Percentiles rank a stretch among this genome's conserved stretches.
phyloP scores from a whole-genome alignment of 805 yeast species.

The Barnettozyma vustinii region DNA sequence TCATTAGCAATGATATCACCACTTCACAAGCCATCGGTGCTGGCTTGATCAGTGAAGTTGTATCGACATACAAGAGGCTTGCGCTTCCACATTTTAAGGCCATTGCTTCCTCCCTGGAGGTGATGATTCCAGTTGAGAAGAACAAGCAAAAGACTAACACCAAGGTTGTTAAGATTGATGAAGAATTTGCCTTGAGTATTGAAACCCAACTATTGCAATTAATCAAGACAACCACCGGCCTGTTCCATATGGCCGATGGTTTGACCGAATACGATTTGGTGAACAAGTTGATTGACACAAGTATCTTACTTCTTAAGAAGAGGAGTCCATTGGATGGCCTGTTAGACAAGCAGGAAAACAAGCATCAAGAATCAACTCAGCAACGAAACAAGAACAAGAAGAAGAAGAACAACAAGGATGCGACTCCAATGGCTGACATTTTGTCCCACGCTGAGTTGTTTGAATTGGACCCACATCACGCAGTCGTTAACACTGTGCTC shows the following conservation, averaged over 20 bases:
- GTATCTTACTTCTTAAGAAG: slow-evolving; percentile 37
- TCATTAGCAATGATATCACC: slow-evolving; percentile 39
- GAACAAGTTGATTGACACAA: slow-evolving; percentile 52
- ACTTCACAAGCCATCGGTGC: slow-evolving; percentile 43
- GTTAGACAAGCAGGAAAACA: slow-evolving; percentile 28
- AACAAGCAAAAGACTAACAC: slow-evolving; percentile 23
- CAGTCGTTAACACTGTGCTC: slow-evolving; percentile 28
- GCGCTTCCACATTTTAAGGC: slow-evolving; percentile 43
- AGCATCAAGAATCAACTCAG: slow-evolving; percentile 23
- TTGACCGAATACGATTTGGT: slow-evolving; percentile 46
- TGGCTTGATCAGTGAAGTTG: slow-evolving; percentile 30
- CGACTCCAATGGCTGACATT: slow-evolving; percentile 59
- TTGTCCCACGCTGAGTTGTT: slow-evolving; percentile 62
- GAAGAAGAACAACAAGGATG: slow-evolving; percentile 35
- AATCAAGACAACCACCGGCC: slow-evolving; percentile 24
- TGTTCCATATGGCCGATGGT: slow-evolving; percentile 32
- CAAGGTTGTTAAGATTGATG: slow-evolving; percentile 37
- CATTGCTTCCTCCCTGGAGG: slow-evolving; percentile 52
- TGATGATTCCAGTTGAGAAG: slow-evolving; percentile 48
- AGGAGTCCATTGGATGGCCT: slow-evolving; percentile 27
- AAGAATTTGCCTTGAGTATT: slow-evolving; percentile 26
- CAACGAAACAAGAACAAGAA: slow-evolving; percentile 25
- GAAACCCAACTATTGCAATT: slow-evolving; percentile 30
- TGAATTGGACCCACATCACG: slow-evolving; percentile 33
- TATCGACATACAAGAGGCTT: slow-evolving; percentile 27